Evolutionary conservation across 2,329 filamentous ascomycete species (phyloP).

Genomic region (Ascochyta lentis): DNA sequence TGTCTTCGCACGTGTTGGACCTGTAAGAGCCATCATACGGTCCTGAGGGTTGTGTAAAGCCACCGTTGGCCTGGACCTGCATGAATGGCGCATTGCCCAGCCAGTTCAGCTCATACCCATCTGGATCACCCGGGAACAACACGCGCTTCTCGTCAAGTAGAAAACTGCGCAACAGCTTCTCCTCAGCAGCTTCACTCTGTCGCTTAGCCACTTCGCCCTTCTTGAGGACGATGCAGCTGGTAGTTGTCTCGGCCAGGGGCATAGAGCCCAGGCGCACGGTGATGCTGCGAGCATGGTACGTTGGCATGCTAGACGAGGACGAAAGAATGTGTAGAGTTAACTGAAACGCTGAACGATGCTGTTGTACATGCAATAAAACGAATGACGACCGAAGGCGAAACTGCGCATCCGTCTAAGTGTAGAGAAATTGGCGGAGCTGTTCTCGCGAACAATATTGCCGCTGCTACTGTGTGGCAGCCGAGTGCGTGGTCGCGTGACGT

Average conservation of each 20-base stretch:
- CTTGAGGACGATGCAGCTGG: slow-evolving; percentile 26
- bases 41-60: neutral
- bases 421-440: slow-evolving; percentile 2
- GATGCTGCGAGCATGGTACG: slow-evolving; percentile 39
- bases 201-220: slow-evolving; percentile 31
- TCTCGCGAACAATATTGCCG: neutral
- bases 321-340: neutral
- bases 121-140: slow-evolving; percentile 33
- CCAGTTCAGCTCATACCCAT: slow-evolving; percentile 36
- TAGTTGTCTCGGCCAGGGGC: slow-evolving; percentile 38
- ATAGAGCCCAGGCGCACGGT: slow-evolving; percentile 32
- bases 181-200: slow-evolving; percentile 30
- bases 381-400: neutral
- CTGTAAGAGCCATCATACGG: neutral
- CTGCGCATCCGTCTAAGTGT: slow-evolving; percentile 1
- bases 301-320: slow-evolving; percentile 34
- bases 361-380: slow-evolving; percentile 2
- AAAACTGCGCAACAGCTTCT: slow-evolving; percentile 24
- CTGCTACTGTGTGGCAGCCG: slow-evolving; percentile 5
- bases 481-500: slow-evolving; percentile 25
- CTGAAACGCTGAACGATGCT: neutral
- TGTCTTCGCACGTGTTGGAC: neutral
- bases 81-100: slow-evolving; percentile 41
- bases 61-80: slow-evolving; percentile 33
- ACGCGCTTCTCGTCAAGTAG: slow-evolving; percentile 35